Evolutionary conservation across 1,284 basidiomycete genomes (phyloP).

Genomic region (Pascua sp.): DNA sequence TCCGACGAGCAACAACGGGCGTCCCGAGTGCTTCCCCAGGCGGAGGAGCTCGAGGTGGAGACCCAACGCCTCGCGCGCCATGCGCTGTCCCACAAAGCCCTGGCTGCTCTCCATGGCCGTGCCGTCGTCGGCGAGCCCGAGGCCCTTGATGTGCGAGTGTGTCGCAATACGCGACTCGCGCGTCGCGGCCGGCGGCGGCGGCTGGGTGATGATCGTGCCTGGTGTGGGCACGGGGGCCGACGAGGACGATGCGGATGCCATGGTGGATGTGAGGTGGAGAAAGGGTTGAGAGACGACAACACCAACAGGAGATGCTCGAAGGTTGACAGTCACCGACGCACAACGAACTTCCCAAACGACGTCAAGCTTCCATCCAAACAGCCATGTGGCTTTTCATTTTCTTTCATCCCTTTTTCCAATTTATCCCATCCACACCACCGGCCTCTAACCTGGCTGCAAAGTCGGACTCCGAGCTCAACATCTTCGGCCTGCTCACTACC

Average conservation of each 20-base stretch:
- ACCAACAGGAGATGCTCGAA: too few relatives aligned
- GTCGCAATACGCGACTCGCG: slow-evolving; percentile 49
- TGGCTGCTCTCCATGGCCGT: slow-evolving; percentile 67
- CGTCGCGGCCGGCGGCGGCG: slow-evolving; percentile 43
- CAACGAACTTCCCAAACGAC: too few relatives aligned
- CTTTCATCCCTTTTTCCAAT: slow-evolving; percentile 9
- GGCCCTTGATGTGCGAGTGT: slow-evolving; percentile 65
- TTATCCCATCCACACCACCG: slow-evolving; percentile 13
- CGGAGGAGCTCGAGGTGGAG: slow-evolving; percentile 44
- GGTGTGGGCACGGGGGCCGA: slow-evolving; percentile 11
- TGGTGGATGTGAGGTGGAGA: neutral
- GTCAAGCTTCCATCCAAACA: too few relatives aligned
- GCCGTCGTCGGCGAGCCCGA: slow-evolving; percentile 84
- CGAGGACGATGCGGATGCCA: neutral
- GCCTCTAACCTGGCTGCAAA: neutral
- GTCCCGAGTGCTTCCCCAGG: slow-evolving; percentile 44
- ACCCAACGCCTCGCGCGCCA: slow-evolving; percentile 73
- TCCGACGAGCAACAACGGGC: slow-evolving; percentile 48
- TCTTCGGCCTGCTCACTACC: neutral
- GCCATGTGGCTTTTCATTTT: neutral
- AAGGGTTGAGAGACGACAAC: too few relatives aligned
- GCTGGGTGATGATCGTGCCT: slow-evolving; percentile 41
- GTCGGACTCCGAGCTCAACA: neutral
- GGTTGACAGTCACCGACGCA: too few relatives aligned
- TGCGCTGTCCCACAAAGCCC: slow-evolving; percentile 87